Evolutionary conservation across 1,139 yeast species (phyloP), one percentile per base, ranked within the genome.

Genomic region (Wickerhamomyces sp.): DNA sequence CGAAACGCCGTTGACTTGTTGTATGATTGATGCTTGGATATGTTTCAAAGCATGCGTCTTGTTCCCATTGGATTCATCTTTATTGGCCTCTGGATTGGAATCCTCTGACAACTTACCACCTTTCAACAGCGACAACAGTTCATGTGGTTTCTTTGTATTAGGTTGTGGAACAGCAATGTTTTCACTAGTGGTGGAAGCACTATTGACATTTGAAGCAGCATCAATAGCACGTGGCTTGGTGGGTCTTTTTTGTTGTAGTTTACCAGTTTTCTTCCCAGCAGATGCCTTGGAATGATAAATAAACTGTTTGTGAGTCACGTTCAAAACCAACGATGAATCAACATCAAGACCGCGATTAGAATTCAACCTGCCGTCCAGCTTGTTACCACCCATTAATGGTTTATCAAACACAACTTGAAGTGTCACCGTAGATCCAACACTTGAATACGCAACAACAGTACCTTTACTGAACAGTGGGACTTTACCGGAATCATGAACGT

Each of bases 401-500:
- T 70, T 63, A 54, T 93, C 99, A 66, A 91, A 93, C 28, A 91
- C 61, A 33, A 93, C 79, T 44, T 84, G 89, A 21, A 67, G 54
- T 1, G 74, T 66, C 11, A 72, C 59, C 33, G 55, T 59, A 26
- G 75, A 66, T 2, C 86, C 86, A 36, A 72, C 59, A 21, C 87
- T 75, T 30, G 75, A 75, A 45, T 85, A 78, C 5, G 91, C 88
- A 35, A 85, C 83, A 37, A 91, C 95, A 1, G 96, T 88, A 55
- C 99, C 99, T 51, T 85, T 82, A 16, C 88, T 73, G 53, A 83
- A 86, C 39, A 80, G 63, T 23, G 96, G 95, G 13, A 89, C 95
- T 54, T 87, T 88, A 39, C 97, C 97, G 25, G 85, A 79, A 50
- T 81, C 87, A 52, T 84, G 82, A 17, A 88, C 85, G 49, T 86